Conservation (phyloP, 495 filamentous ascomycete species). For the Aspergillus bridgeri region DNA sequence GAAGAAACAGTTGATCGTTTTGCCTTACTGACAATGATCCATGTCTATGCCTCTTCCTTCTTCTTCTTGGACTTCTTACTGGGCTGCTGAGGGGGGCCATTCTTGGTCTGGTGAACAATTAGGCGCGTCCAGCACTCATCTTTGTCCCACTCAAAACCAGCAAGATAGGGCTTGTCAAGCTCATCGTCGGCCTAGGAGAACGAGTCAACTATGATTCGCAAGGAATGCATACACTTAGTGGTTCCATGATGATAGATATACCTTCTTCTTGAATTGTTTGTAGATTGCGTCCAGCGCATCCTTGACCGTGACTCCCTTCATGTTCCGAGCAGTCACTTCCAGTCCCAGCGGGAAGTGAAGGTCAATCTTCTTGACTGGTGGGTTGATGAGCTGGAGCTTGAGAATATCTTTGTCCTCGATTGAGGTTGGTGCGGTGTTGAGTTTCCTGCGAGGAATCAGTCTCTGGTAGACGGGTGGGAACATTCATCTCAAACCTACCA, state of each 20-base stretch:
- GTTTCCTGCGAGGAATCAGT: slow-evolving; percentile 58
- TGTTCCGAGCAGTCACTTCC: slow-evolving; percentile 82
- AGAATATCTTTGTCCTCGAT: slow-evolving; percentile 79
- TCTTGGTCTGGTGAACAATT: slow-evolving; percentile 78
- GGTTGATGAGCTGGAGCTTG: slow-evolving; percentile 72
- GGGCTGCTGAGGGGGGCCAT: slow-evolving; percentile 48
- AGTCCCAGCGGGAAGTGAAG: slow-evolving; percentile 83
- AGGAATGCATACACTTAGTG: neutral
- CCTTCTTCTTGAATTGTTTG: slow-evolving; percentile 94
- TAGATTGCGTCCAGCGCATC: slow-evolving; percentile 90
- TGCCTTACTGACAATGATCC: neutral
- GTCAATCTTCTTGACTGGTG: slow-evolving; percentile 89
- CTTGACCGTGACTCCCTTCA: slow-evolving; percentile 92
- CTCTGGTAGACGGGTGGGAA: slow-evolving; percentile 6
- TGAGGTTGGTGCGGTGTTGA: slow-evolving; percentile 75
- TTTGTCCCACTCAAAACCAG: slow-evolving; percentile 93
- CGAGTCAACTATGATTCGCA: slow-evolving; percentile 7
- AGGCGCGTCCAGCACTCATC: slow-evolving; percentile 75
- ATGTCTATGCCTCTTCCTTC: slow-evolving; percentile 39
- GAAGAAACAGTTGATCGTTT: neutral
- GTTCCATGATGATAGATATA: no score
- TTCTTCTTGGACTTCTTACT: slow-evolving; percentile 72
- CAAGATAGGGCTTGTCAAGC: slow-evolving; percentile 72
- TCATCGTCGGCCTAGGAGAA: slow-evolving; percentile 76
- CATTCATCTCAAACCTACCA: slow-evolving; percentile 58